Evolutionary conservation across 2,329 filamentous ascomycete species (phyloP), one percentile per base, ranked within the genome.

Genomic region (Aaosphaeria arxii): DNA sequence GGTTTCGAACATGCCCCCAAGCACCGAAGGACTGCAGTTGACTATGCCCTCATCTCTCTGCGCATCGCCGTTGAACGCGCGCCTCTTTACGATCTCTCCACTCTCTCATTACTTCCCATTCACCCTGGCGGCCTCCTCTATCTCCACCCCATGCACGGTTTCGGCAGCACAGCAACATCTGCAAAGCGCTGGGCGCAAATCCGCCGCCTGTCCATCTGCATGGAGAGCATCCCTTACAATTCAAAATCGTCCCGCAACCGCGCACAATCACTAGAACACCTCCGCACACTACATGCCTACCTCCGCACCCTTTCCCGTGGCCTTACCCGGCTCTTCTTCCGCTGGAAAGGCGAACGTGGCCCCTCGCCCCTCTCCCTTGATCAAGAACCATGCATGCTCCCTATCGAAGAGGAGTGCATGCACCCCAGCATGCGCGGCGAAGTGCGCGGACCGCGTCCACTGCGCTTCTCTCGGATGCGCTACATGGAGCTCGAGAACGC

Each of bases 11-110:
- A 78, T 6, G 52, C 64, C 35, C 84, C 89, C 66, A 78, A 86
- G 40, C 89, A 91, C 64, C 81, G 89, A 35, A 82, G 89, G 42
- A 85, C 84, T 67, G 84, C 86, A 43, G 88, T 95, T 50, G 91
- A 95, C 76, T 95, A 94, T 64, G 89, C 89, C 4, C 83, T 96
- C 52, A 90, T 95, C 65, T 94, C 89, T 55, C 74, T 95, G 47
- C 86, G 90, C 54, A 90, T 95, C 54, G 87, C 91, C 9, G 73
- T 95, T 30, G 91, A 95, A 73, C 81, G 86, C 46, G 82, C 85
- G 7, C 82, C 84, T 1, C 73, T 94, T 43, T 75, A 74, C 44
- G 79, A 77, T 49, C 79, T 96, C 11, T 75, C 78, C 53, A 86
- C 85, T 51, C 77, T 96, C 3, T 87, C 87, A 1, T 78, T 95